These are phyloP conservation scores for Ichthyophthirius multifiliis DNA, from an alignment of 169 alveolate genomes.

Conservation along the genomic window DNA sequence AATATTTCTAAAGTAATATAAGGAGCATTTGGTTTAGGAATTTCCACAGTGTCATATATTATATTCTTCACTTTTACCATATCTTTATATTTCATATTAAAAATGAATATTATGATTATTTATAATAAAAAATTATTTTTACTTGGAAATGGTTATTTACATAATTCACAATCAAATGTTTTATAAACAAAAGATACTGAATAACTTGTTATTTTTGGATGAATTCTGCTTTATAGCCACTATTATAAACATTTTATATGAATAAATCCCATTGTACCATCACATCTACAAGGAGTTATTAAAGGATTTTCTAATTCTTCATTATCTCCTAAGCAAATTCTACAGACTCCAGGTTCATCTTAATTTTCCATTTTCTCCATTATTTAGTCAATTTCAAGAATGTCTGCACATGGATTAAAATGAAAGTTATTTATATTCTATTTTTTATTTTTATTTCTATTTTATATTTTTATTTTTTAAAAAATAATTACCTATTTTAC, in stretches of 20 bases:
- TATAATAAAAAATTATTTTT: too few species aligned
- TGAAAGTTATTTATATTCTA: too few species aligned
- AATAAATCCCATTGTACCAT: conserved; percentile 26
- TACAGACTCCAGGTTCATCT: too few species aligned
- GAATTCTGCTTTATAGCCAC: conserved; percentile 60
- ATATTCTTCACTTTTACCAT: conserved; percentile 12
- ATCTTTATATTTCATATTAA: conserved; percentile 3
- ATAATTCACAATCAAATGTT: conserved; percentile 64
- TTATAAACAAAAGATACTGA: conserved; percentile 48
- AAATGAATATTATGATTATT: too few species aligned
- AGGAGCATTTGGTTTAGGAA: conserved; percentile 40
- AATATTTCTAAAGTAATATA: conserved; percentile 37
- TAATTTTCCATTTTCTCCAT: too few species aligned
- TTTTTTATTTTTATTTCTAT: too few species aligned
- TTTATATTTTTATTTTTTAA: too few species aligned
- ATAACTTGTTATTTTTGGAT: conserved; percentile 22
- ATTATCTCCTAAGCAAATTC: conserved; percentile 20
- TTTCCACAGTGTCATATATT: conserved; percentile 34
- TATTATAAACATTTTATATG: conserved; percentile 72
- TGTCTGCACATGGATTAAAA: too few species aligned
- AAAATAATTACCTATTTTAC: background rate
- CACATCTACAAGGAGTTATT: conserved; percentile 63
- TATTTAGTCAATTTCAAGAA: too few species aligned
- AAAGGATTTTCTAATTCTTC: conserved; percentile 53
- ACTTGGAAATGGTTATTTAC: conserved; percentile 59